Evolutionary conservation across 441 rosid genomes (phyloP), one percentile per base, ranked within the genome.

Genomic region (Corymbia citriodora): DNA sequence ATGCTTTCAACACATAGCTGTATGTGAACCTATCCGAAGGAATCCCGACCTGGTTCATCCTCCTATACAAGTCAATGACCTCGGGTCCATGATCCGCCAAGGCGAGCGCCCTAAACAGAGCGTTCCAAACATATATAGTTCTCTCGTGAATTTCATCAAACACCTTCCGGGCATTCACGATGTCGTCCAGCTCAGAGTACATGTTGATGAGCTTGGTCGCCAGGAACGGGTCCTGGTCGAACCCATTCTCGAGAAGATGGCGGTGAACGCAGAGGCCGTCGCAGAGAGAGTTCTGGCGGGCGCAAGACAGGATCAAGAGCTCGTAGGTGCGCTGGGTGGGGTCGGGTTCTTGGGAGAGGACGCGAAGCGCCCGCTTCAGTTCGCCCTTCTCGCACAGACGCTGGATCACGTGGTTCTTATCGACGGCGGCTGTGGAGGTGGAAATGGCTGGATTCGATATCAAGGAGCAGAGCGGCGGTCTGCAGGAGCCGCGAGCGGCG

Each of bases 221-320:
- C 97, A 98, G 92, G 92, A 97, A 98, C 16, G 99, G 97, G 81
- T 98, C 99, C 92, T 96, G 97, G 90, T 93, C 99, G 48, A 93
- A 96, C 93, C 99, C 99, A 93, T 94, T 95, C 59, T 93, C 93
- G 14, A 89, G 65, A 36, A 98, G 94, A 89, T 96, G 99, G 31
- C 93, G 92, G 68, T 98, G 98, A 90, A 98, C 96, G 33, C 91
- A 88, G 89, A 90, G 90, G 72, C 95, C 99, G 81, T 95, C 95
- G 88, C 95, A 90, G 88, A 96, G 92, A 36, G 98, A 95, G 88
- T 93, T 94, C 2, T 94, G 93, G 89, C 90, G 92, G 90, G 93
- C 88, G 93, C 99, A 97, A 29, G 96, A 93, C 91, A 94, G 97
- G 90, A 98, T 93, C 55, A 98, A 94, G 89, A 95, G 96, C 93